Conservation (phyloP, 805 yeast species). For the Torulaspora microellipsoides region DNA sequence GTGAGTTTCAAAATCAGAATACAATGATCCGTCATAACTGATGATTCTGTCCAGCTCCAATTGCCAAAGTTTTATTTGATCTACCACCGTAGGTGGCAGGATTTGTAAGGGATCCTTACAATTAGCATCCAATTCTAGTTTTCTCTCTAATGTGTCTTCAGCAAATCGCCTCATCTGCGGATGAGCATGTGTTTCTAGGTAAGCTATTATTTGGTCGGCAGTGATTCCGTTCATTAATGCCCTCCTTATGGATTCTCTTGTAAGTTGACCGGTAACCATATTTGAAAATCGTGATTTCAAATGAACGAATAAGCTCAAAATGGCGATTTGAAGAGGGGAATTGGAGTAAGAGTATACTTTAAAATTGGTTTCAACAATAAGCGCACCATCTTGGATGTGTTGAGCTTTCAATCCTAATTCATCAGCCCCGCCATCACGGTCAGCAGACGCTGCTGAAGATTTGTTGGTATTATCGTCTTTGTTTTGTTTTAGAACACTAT, state of each 20-base stretch:
- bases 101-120: constrained; percentile 54
- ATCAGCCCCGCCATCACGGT: constrained; percentile 28
- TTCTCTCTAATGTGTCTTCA: constrained; percentile 62
- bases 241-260: constrained; percentile 83
- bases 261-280: constrained; percentile 88
- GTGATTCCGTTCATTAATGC: constrained; percentile 88
- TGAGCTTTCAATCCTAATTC: constrained; percentile 24
- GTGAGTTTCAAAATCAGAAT: constrained; percentile 75
- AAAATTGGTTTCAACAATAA: constrained; percentile 90
- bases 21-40: constrained; percentile 79
- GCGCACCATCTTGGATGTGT: constrained; percentile 50
- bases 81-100: constrained; percentile 93
- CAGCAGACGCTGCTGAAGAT: constrained; percentile 13
- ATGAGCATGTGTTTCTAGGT: constrained; percentile 88
- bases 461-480: constrained; percentile 18
- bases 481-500: constrained; percentile 49
- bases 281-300: constrained; percentile 80
- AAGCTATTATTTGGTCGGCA: constrained; percentile 88
- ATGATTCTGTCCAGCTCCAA: constrained; percentile 89
- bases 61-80: constrained; percentile 95
- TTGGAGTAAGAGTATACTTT: constrained; percentile 89
- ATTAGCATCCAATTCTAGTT: constrained; percentile 51
- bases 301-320: constrained; percentile 82
- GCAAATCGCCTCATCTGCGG: constrained; percentile 80
- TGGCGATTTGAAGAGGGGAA: constrained; percentile 92